phyloP scores from a whole-genome alignment of 306 rosid genomes.

The Medicago arabica region DNA sequence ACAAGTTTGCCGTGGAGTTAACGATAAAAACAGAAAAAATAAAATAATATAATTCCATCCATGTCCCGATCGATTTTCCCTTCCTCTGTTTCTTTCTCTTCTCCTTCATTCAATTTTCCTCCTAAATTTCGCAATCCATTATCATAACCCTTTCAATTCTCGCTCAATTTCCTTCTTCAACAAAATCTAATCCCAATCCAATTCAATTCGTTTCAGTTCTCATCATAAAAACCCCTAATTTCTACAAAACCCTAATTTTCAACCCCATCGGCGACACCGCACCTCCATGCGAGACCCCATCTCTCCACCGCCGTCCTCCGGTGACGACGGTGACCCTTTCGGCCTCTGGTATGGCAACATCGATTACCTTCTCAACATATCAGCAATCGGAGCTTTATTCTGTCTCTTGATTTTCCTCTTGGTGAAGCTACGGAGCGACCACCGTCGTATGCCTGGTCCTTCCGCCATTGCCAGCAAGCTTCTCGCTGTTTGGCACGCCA shows the following conservation, averaged over 20 bases:
- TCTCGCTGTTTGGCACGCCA: slow-evolving; percentile 1
- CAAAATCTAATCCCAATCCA: slow-evolving; percentile 27
- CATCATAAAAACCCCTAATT: slow-evolving; percentile 29
- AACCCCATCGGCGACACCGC: slow-evolving; percentile 6
- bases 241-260: slow-evolving; percentile 48
- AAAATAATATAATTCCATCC: slow-evolving; percentile 11
- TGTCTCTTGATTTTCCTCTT: slow-evolving; percentile 81
- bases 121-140: slow-evolving; percentile 24
- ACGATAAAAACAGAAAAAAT: slow-evolving; percentile 11
- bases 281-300: slow-evolving; percentile 45
- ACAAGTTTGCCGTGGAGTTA: slow-evolving; percentile 6
- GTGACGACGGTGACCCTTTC: slow-evolving; percentile 47
- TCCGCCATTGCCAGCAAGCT: slow-evolving; percentile 56
- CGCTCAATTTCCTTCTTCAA: slow-evolving; percentile 34
- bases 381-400: slow-evolving; percentile 78
- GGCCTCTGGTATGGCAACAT: slow-evolving; percentile 90
- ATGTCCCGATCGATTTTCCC: not conserved
- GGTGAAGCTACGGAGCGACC: slow-evolving; percentile 95
- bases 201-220: slow-evolving; percentile 10
- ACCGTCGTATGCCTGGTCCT: slow-evolving; percentile 92
- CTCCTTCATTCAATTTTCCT: slow-evolving; percentile 2
- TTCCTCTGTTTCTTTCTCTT: not conserved
- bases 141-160: slow-evolving; percentile 43
- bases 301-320: slow-evolving; percentile 65
- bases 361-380: slow-evolving; percentile 85